A percentile compares a stretch with the other conserved stretches of the same genome.
phyloP scores from a whole-genome alignment of 2,329 filamentous ascomycete genomes.

The Penicillium verrucosum region DNA sequence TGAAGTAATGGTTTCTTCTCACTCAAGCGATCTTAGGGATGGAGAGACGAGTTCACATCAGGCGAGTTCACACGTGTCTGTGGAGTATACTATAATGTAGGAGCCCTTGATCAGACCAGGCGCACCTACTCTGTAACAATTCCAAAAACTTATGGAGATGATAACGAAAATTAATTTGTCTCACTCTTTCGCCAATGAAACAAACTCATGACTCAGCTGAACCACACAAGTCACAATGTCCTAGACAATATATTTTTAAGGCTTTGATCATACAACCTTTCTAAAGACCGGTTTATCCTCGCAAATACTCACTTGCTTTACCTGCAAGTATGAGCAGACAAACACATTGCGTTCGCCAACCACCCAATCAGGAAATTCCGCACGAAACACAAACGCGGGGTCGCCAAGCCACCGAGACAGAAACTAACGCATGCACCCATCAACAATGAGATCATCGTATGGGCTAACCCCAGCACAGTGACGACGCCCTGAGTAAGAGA shows the following conservation, averaged over 20 bases:
- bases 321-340: not conserved
- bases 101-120: not conserved
- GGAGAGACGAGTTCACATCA: not conserved
- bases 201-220: not conserved
- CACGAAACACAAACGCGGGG: constrained; percentile 16
- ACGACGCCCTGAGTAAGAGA: constrained; percentile 13
- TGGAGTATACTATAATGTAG: not conserved
- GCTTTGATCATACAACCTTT: not conserved
- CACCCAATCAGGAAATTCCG: not conserved
- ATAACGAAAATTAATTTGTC: not conserved
- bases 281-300: too few relatives aligned
- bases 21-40: not conserved
- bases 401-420: constrained; percentile 13
- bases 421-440: constrained; percentile 3
- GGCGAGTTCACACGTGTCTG: not conserved
- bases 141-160: not conserved
- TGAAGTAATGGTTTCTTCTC: not conserved
- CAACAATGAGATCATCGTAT: constrained; percentile 16
- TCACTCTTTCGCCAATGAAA: too few relatives aligned
- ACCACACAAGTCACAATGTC: not conserved
- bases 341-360: not conserved
- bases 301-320: too few relatives aligned
- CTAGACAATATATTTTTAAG: not conserved
- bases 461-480: constrained; percentile 5
- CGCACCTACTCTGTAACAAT: not conserved